Conservation (phyloP, 2,329 filamentous ascomycete genomes). For the Colletotrichum sp. region DNA sequence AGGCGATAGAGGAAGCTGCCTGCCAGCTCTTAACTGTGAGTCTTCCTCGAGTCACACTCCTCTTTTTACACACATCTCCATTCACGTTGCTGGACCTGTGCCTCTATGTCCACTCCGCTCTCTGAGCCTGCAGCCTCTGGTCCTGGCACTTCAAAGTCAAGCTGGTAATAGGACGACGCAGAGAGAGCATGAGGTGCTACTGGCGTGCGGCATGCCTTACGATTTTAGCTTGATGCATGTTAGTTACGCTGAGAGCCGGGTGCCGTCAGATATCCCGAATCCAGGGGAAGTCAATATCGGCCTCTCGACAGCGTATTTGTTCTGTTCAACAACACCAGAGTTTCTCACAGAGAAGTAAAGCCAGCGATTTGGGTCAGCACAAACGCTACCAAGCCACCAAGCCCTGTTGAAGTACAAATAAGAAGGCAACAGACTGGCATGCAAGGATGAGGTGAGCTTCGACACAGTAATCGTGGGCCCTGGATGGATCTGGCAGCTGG, state of each 20-base stretch:
- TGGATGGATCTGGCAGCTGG: neutral
- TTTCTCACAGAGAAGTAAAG: neutral
- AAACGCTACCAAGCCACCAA: neutral
- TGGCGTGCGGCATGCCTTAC: neutral
- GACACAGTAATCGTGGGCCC: neutral
- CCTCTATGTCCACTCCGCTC: neutral
- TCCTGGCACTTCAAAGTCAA: neutral
- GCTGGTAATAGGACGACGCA: neutral
- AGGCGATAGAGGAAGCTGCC: too few species aligned
- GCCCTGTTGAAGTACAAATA: accelerated
- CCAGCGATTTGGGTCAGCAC: neutral
- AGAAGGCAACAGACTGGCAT: neutral
- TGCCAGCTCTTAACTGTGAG: too few species aligned
- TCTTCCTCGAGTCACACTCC: accelerated
- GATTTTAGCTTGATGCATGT: neutral
- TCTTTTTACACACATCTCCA: neutral
- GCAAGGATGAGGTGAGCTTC: neutral
- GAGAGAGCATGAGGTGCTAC: neutral
- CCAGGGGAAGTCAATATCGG: neutral
- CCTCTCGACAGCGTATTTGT: neutral
- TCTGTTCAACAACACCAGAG: neutral
- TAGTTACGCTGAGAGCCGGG: neutral
- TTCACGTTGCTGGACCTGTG: neutral
- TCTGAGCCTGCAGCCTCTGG: neutral
- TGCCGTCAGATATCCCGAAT: neutral